Evolutionary conservation across 345 rosid species (phyloP).

Genomic region (Corchorus olitorius): DNA sequence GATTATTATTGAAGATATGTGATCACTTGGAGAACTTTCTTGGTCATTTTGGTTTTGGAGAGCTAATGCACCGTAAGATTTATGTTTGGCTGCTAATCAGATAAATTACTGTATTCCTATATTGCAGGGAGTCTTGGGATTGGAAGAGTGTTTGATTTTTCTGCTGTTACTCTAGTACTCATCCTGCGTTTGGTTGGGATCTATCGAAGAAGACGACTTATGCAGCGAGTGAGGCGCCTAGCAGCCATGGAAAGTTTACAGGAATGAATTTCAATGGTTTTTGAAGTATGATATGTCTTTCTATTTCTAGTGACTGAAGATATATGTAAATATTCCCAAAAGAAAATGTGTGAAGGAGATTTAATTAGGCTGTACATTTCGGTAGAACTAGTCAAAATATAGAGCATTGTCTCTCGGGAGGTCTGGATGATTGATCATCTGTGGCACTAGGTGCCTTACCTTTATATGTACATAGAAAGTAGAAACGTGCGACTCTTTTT

Average conservation of each 20-base stretch:
- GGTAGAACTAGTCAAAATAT: background rate
- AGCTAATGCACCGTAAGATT: background rate
- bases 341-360: background rate
- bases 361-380: background rate
- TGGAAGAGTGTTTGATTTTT: slow-evolving; percentile 58
- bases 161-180: slow-evolving; percentile 52
- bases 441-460: background rate
- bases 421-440: background rate
- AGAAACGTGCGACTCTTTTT: background rate
- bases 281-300: background rate
- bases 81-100: background rate
- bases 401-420: background rate
- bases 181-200: slow-evolving; percentile 65
- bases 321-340: background rate
- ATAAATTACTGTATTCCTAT: background rate
- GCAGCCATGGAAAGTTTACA: slow-evolving; percentile 45
- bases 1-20: background rate
- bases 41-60: background rate
- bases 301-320: background rate
- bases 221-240: slow-evolving; percentile 59
- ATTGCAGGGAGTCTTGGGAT: slow-evolving; percentile 58
- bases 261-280: slow-evolving; percentile 28
- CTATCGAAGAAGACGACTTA: slow-evolving; percentile 50
- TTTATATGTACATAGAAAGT: background rate
- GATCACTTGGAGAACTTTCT: too few relatives aligned